Percentiles rank a stretch among this genome's conserved stretches.
These are phyloP conservation scores for Wickerhamomyces silvicola DNA, from an alignment of 805 yeast genomes.

Conservation along the genomic window DNA sequence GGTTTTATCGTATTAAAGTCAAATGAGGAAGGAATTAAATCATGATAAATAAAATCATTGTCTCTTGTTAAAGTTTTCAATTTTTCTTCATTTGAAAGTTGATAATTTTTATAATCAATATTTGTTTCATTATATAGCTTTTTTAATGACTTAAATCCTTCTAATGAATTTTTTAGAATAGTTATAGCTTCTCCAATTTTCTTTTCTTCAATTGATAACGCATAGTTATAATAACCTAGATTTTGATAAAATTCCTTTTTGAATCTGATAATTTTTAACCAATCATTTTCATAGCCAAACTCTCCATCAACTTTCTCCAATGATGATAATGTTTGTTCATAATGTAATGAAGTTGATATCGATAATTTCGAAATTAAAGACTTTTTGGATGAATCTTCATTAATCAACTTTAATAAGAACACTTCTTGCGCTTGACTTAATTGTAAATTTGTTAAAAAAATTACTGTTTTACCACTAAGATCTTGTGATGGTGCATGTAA, in stretches of 20 bases:
- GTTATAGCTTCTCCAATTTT: slow-evolving; percentile 79
- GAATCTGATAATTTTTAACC: slow-evolving; percentile 45
- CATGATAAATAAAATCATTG: slow-evolving; percentile 87
- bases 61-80: slow-evolving; percentile 54
- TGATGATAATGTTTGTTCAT: slow-evolving; percentile 43
- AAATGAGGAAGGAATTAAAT: slow-evolving; percentile 58
- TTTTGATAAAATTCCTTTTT: slow-evolving; percentile 53
- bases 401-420: slow-evolving; percentile 55
- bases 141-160: slow-evolving; percentile 25
- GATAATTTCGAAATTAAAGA: slow-evolving; percentile 73
- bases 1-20: slow-evolving; percentile 46
- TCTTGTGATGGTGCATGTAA: slow-evolving; percentile 85
- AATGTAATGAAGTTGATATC: slow-evolving; percentile 50
- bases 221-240: slow-evolving; percentile 54
- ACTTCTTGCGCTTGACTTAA: slow-evolving; percentile 88
- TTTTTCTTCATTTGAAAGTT: slow-evolving; percentile 29
- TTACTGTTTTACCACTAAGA: slow-evolving; percentile 59
- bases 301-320: slow-evolving; percentile 33
- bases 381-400: slow-evolving; percentile 41
- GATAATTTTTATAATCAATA: slow-evolving; percentile 26
- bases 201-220: slow-evolving; percentile 45
- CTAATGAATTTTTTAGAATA: slow-evolving; percentile 45
- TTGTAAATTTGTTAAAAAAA: slow-evolving; percentile 57
- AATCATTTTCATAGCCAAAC: slow-evolving; percentile 38
- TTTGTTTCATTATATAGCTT: slow-evolving; percentile 28